Evolutionary conservation across 768 basidiomycete species (phyloP).

Genomic region (Phlebiopsis gigantea): DNA sequence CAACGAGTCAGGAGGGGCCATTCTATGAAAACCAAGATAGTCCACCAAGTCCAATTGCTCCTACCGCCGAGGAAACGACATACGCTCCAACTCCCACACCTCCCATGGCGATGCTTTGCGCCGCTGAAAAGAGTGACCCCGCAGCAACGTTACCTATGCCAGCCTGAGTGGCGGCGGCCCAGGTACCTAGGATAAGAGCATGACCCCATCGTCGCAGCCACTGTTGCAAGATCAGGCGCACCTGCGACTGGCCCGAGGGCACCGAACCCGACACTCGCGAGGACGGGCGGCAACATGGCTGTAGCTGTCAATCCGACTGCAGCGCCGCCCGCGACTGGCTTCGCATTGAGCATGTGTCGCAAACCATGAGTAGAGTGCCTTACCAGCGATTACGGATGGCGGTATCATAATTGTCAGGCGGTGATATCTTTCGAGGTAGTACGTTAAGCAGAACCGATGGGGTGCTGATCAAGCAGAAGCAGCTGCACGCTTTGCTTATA

Average conservation of each 20-base stretch:
- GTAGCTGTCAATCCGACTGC: too few relatives aligned
- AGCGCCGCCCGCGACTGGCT: neutral
- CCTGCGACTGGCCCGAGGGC: slow-evolving; percentile 7
- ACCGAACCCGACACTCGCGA: neutral
- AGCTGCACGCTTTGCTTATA: too few relatives aligned
- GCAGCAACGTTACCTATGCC: slow-evolving; percentile 9
- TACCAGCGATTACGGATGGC: too few relatives aligned
- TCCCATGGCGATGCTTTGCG: slow-evolving; percentile 11
- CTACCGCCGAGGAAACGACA: neutral
- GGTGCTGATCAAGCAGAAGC: too few relatives aligned
- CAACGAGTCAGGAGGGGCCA: too few relatives aligned
- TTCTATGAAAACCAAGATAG: too few relatives aligned
- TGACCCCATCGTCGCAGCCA: neutral
- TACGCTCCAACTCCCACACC: neutral
- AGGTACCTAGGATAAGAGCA: slow-evolving; percentile 1
- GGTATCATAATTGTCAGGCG: too few relatives aligned
- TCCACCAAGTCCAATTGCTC: neutral
- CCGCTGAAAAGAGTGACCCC: slow-evolving; percentile 7
- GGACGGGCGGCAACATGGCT: too few relatives aligned
- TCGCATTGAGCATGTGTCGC: too few relatives aligned
- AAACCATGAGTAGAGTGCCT: too few relatives aligned
- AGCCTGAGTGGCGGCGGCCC: slow-evolving; percentile 10
- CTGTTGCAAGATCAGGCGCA: neutral
- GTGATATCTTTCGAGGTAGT: too few relatives aligned
- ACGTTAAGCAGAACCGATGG: too few relatives aligned